These are phyloP conservation scores for Boletellus sp. DNA, from an alignment of 768 basidiomycete species.

Conservation along the genomic window DNA sequence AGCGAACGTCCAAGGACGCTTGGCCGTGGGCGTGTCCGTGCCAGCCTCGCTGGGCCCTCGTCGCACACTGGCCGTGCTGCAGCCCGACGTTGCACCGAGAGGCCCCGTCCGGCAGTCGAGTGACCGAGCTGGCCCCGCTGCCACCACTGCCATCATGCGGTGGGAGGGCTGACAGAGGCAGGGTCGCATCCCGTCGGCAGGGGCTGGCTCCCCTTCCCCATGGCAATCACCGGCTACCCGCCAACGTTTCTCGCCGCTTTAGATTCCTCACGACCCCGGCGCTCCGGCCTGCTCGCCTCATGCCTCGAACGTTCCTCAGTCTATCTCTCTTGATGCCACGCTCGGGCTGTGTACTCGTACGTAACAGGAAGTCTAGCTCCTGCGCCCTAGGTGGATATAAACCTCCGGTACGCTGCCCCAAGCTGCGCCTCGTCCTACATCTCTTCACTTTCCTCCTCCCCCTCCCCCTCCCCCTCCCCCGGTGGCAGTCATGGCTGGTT, in stretches of 20 bases:
- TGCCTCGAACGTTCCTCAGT: constrained; percentile 2
- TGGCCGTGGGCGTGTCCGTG: background rate
- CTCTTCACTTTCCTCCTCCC: background rate
- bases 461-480: background rate
- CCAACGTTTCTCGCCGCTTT: background rate
- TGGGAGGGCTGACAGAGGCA: background rate
- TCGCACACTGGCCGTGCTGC: too few relatives aligned
- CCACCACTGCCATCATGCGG: background rate
- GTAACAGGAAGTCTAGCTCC: background rate
- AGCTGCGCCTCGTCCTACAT: background rate
- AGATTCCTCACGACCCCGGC: background rate
- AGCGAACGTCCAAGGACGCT: background rate
- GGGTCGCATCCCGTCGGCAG: background rate
- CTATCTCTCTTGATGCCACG: background rate
- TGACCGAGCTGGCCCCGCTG: too few relatives aligned
- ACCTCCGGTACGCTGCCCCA: background rate
- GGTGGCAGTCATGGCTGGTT: constrained; percentile 9
- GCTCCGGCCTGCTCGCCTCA: background rate
- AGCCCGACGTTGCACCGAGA: too few relatives aligned
- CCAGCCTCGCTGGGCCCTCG: too few relatives aligned
- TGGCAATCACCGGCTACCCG: background rate
- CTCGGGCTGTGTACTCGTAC: background rate
- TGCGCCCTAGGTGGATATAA: background rate
- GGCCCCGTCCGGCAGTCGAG: too few relatives aligned
- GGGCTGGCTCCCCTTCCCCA: background rate